Conservation (phyloP, 495 filamentous ascomycete species). For the Penicillium desertorum region DNA sequence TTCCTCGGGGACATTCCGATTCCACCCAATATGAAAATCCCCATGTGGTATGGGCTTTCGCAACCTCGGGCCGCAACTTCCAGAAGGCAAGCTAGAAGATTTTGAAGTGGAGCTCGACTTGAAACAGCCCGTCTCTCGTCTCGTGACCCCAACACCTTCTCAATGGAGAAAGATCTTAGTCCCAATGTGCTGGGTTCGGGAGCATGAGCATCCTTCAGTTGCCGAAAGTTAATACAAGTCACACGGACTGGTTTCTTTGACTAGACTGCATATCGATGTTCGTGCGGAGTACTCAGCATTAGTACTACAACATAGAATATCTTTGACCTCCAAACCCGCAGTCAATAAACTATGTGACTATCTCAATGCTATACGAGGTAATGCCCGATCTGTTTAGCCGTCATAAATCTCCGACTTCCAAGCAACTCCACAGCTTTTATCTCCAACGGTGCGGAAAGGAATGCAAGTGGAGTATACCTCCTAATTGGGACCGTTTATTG, state of each 20-base stretch:
- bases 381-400: conserved; percentile 7
- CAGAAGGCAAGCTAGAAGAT: conserved; percentile 22
- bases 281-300: neutral
- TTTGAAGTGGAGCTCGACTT: conserved; percentile 16
- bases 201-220: neutral
- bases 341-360: neutral
- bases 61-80: conserved; percentile 23
- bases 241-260: neutral
- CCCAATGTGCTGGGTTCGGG: conserved; percentile 3
- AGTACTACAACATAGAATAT: neutral
- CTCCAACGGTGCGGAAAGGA: conserved; percentile 33
- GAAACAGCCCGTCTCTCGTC: conserved; percentile 22
- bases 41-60: conserved; percentile 6
- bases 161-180: neutral
- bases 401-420: conserved; percentile 14
- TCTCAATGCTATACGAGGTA: conserved; percentile 3
- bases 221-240: neutral
- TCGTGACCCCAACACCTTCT: conserved; percentile 15
- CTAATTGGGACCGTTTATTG: conserved; percentile 25
- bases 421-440: conserved; percentile 6
- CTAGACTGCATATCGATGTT: neutral
- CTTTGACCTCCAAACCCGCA: neutral
- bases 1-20: conserved; percentile 7
- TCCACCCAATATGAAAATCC: conserved; percentile 9
- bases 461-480: conserved; percentile 21